Evolutionary conservation across 192 early-diverging fungal genomes (phyloP).

Genomic region (Cetraspora pellucida): DNA sequence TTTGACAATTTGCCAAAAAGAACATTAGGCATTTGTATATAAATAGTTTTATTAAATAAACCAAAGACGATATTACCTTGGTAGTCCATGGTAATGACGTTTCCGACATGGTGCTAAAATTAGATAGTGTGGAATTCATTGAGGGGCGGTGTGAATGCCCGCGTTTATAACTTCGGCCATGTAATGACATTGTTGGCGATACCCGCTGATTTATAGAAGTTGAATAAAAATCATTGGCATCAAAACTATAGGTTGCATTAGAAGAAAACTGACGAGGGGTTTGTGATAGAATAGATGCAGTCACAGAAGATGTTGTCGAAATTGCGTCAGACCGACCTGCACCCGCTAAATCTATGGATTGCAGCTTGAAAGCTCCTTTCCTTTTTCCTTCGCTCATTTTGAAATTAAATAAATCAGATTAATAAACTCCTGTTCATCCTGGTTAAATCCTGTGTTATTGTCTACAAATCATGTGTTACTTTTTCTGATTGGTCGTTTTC

Average conservation of each 20-base stretch:
- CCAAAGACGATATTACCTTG: constrained; percentile 30
- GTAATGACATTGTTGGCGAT: constrained; percentile 21
- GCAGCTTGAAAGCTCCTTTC: no score
- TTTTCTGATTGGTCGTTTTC: no score
- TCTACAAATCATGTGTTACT: no score
- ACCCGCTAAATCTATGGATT: no score
- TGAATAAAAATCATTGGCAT: constrained; percentile 11
- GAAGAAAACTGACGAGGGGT: constrained; percentile 26
- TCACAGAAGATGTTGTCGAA: no score
- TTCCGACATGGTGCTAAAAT: constrained; percentile 53
- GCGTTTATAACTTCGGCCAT: not conserved
- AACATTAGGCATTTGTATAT: not conserved
- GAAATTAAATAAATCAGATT: no score
- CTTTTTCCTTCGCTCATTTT: no score
- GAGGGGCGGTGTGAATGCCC: constrained; percentile 9
- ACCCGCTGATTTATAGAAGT: constrained; percentile 21
- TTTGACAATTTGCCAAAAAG: not conserved
- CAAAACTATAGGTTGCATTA: constrained; percentile 29
- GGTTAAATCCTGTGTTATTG: no score
- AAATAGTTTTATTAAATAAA: not conserved
- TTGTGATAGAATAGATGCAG: not conserved
- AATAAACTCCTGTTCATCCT: no score
- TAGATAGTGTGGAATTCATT: constrained; percentile 37
- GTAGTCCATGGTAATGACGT: constrained; percentile 63
- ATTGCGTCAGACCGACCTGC: no score